Evolutionary conservation across 257 asterid species (phyloP), one percentile per base, ranked within the genome.

Genomic region (Penstemon eatonii): DNA sequence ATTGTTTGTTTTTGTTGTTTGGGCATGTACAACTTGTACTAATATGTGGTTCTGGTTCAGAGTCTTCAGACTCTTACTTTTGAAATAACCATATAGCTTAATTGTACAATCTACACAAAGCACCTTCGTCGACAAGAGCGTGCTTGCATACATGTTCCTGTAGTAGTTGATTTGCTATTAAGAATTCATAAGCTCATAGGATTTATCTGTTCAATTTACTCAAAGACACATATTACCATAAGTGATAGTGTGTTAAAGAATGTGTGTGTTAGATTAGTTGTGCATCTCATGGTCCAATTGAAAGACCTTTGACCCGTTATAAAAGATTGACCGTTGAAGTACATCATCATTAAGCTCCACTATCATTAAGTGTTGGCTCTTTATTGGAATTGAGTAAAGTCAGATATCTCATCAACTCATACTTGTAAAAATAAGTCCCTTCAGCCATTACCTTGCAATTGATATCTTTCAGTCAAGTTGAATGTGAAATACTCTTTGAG

Each of bases 391-490:
- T 53, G 53, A 10, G 18, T 8, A 5, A 7, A 47, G 57, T 72
- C 46, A 64, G 13, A 25, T 58, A 33, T 59, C 13, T 62, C 45
- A 61, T 67, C 64, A 72, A 40, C 33, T 45, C 60, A 72, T 15
- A 18, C 44, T 62, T 60, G 57, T 25, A 62, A 39, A n/a, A 38
- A 12, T 53, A 56, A 43, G 25, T n/a, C 13, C 62, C 15, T 41
- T 54, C 37, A 9, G 68, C 41, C 54, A 58, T 65, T 46, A 10
- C 8, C 12, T 55, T 37, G 25, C 55, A 61, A 55, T 61, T 61
- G 42, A 60, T 42, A 12, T 25, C 44, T 56, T 11, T 56, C 13
- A 13, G 15, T 67, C 36, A 9, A 53, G 36, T 64, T 64, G 46
- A 11, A 33, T 47, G 3, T 42, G 8, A 67, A 47, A 55, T 43